Percentiles rank a stretch among this genome's conserved stretches.
Evolutionary conservation across 768 basidiomycete genomes (phyloP).

Genomic region (Serendipita sp.): DNA sequence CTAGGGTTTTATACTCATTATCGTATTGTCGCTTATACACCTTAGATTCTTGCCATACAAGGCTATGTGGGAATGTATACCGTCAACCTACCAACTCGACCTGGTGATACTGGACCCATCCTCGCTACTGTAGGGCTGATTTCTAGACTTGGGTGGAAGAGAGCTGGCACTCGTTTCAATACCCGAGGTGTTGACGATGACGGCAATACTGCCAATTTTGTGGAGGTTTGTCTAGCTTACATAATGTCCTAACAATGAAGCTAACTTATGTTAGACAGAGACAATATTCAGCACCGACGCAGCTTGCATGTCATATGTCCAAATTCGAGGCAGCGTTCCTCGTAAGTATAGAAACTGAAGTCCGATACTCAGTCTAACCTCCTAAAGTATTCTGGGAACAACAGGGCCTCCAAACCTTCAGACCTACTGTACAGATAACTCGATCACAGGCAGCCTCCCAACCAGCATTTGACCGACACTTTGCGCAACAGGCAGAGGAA

Average conservation of each 20-base stretch:
- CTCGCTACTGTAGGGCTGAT: constrained; percentile 67
- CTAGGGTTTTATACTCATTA: background rate
- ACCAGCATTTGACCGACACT: constrained; percentile 92
- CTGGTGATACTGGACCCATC: constrained; percentile 52
- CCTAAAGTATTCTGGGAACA: constrained; percentile 93
- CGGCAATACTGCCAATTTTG: constrained; percentile 89
- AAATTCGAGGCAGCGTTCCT: constrained; percentile 90
- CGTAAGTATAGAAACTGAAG: constrained; percentile 34
- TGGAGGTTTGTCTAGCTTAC: constrained; percentile 45
- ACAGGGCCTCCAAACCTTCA: constrained; percentile 86
- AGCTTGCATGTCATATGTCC: constrained; percentile 79
- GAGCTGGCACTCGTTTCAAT: constrained; percentile 94
- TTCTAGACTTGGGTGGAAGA: constrained; percentile 80
- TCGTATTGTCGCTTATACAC: background rate
- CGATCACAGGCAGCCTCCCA: constrained; percentile 82
- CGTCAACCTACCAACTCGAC: constrained; percentile 59
- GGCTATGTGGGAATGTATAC: constrained; percentile 79
- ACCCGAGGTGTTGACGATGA: constrained; percentile 93
- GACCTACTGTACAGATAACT: constrained; percentile 86
- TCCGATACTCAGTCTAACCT: constrained; percentile 6
- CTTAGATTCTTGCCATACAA: constrained; percentile 76
- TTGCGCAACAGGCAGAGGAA: constrained; percentile 68
- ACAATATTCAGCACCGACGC: constrained; percentile 75
- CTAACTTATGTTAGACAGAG: constrained; percentile 46
- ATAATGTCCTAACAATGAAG: constrained; percentile 3